Base-by-base conservation (phyloP, 495 filamentous ascomycete species). In the Elaphomyces granulatus region DNA sequence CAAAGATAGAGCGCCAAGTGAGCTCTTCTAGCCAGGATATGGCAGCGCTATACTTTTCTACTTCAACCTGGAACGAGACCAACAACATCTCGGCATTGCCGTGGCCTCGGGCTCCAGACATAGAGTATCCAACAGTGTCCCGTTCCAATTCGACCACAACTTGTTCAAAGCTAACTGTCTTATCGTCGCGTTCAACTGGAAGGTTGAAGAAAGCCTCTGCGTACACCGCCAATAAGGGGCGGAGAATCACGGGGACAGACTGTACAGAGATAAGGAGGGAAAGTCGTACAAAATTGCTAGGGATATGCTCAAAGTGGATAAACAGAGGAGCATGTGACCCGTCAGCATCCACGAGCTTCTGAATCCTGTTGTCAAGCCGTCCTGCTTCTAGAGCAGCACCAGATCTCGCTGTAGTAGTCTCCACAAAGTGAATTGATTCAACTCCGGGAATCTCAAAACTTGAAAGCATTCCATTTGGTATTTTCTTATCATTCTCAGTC, bases 221-320 rank as follows among this genome's bases (percentile, higher is more conserved):
- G 54, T 87, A 96, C 16, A 96, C 67, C 1, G 81, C 65, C 10
- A 96, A 60, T 8, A 99, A 64, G 8, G 90, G 92, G 54, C 84
- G 82, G 37, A 80, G 67, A 40, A 82, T 68, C 3, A 78, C 65
- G 0, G 85, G 80, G 0, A 94, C 65, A 15, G 74, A 63, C 12
- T 75, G 74, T 1, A 85, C 88, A 34, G 83, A 83, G 26, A 95
- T 55, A 31, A 93, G 68, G 14, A 94, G 55, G 7, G 71, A 77
- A 9, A 96, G 60, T 43, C 83, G 77, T 32, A 94, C 85, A 52
- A 99, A 99, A 48, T 81, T 88, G 33, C 82, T 87, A 21, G 77
- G 74, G 21, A 94, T 80, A 48, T 93, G 75, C 63, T 99, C 90
- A 48, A 90, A 99, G 59, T 99, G 92, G n/a, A 99, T 70, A 58